phyloP scores from a whole-genome alignment of 345 rosid genomes.

The Iberis pinnata region DNA sequence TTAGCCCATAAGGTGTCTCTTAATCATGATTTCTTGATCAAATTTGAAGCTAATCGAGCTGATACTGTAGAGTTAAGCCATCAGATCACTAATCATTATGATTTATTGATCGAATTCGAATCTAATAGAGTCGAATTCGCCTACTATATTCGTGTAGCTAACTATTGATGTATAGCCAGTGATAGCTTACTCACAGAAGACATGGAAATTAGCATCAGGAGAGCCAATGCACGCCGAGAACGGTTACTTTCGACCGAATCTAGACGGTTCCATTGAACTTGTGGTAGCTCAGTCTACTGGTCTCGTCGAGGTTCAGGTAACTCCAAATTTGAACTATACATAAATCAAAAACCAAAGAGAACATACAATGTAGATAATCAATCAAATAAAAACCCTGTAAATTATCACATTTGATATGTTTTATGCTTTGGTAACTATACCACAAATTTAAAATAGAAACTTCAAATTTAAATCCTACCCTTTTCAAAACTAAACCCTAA shows the following conservation, averaged over 20 bases:
- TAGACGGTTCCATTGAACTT: slow-evolving; percentile 59
- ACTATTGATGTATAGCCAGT: slow-evolving; percentile 42
- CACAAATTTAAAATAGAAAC: no score
- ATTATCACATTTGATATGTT: no score
- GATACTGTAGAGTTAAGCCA: no score
- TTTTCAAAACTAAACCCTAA: no score
- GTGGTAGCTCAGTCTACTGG: slow-evolving; percentile 76
- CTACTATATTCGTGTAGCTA: background rate
- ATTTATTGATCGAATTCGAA: background rate
- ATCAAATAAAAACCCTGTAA: no score
- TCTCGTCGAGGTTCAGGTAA: slow-evolving; percentile 63
- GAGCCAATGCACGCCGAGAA: slow-evolving; percentile 77
- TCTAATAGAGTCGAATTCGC: background rate
- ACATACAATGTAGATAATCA: no score
- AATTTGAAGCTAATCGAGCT: background rate
- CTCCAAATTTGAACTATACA: background rate
- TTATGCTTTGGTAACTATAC: no score
- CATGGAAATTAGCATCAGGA: slow-evolving; percentile 57
- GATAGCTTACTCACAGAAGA: slow-evolving; percentile 55
- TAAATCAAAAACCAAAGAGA: background rate
- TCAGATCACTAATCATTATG: no score
- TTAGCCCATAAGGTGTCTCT: no score
- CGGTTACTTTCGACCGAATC: slow-evolving; percentile 67
- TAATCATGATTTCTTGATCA: background rate
- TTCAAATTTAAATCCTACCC: no score